Evolutionary conservation across 192 early-diverging fungal species (phyloP).

Genomic region (Entomortierella parvispora): DNA sequence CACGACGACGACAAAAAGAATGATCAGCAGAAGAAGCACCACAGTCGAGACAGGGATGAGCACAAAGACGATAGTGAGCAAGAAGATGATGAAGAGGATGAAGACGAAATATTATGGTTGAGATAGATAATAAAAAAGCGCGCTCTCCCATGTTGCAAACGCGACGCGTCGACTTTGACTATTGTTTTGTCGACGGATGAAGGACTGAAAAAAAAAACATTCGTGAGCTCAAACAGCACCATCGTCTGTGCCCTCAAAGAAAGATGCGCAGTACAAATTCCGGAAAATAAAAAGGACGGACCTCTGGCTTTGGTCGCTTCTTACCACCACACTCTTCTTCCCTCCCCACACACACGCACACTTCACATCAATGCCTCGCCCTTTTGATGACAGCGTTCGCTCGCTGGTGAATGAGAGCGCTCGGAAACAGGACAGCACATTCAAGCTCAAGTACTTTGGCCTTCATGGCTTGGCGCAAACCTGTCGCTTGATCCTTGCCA

Average conservation of each 20-base stretch:
- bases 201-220: too few relatives aligned
- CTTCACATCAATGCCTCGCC: constrained; percentile 50
- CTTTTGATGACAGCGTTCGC: constrained; percentile 16
- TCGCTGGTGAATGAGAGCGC: constrained; percentile 37
- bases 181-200: too few relatives aligned
- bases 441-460: constrained; percentile 32
- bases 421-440: constrained; percentile 41
- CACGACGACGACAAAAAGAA: not conserved
- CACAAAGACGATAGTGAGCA: not conserved
- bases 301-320: too few relatives aligned
- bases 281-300: too few relatives aligned
- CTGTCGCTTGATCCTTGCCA: constrained; percentile 24
- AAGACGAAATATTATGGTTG: too few relatives aligned
- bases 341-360: constrained; percentile 57
- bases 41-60: not conserved
- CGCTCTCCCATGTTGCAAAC: too few relatives aligned
- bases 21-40: not conserved
- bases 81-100: too few relatives aligned
- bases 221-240: too few relatives aligned
- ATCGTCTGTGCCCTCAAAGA: too few relatives aligned
- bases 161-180: too few relatives aligned
- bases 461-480: constrained; percentile 10
- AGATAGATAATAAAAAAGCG: too few relatives aligned
- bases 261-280: too few relatives aligned
- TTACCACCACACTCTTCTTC: constrained; percentile 26